Conservation (phyloP, 2,329 filamentous ascomycete species). For the Trichoderma atroviride region DNA sequence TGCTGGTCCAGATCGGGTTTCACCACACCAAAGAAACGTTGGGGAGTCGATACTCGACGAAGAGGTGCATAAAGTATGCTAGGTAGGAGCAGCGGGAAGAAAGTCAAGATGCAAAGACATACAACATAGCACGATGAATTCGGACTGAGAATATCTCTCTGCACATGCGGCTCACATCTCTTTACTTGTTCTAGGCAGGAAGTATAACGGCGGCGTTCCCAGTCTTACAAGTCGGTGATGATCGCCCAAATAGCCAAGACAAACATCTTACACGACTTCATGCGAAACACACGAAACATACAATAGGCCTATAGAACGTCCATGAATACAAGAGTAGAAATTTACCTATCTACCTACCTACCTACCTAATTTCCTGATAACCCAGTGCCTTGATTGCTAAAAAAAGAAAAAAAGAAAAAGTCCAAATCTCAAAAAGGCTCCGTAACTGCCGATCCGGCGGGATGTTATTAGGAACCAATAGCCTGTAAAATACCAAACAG, state of each 20-base stretch:
- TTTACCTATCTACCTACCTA: neutral
- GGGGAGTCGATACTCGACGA: neutral
- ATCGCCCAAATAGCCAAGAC: neutral
- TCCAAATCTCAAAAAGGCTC: neutral
- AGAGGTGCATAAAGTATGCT: neutral
- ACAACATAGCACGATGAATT: neutral
- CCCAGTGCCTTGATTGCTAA: conserved; percentile 6
- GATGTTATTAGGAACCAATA: neutral
- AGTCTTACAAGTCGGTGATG: neutral
- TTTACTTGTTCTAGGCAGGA: neutral
- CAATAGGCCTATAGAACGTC: neutral
- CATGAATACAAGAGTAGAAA: conserved; percentile 18
- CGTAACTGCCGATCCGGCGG: conserved; percentile 1
- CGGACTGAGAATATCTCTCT: neutral
- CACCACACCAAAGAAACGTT: neutral
- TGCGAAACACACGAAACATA: neutral
- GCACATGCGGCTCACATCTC: neutral
- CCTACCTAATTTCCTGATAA: conserved; percentile 19
- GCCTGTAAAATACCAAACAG: conserved; percentile 1
- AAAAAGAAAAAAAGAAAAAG: neutral
- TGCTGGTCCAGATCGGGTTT: neutral
- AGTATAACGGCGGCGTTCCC: neutral
- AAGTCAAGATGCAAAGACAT: neutral
- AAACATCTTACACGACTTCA: neutral
- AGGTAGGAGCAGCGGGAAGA: neutral